A percentile compares a stretch with the other conserved stretches of the same genome.
Evolutionary conservation across 805 yeast genomes (phyloP).

Genomic region (Sugiyamaella chiloensis): DNA sequence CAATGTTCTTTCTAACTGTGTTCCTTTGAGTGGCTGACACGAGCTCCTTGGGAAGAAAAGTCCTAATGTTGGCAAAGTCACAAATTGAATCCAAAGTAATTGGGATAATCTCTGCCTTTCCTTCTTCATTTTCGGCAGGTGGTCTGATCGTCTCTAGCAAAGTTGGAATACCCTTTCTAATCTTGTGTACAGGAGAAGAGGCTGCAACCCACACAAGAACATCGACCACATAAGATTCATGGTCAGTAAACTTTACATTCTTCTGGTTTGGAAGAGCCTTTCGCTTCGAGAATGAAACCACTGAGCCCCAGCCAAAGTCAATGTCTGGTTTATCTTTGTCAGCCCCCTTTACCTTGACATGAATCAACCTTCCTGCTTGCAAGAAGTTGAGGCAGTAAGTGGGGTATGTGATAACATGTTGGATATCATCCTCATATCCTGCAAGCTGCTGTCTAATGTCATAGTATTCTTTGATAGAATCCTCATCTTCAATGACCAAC

Average conservation of each 20-base stretch:
- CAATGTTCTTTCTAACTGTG: conserved; percentile 63
- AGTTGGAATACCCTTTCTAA: conserved; percentile 73
- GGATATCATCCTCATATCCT: conserved; percentile 68
- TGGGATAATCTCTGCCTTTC: conserved; percentile 76
- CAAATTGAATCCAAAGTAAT: conserved; percentile 75
- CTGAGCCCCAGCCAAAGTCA: conserved; percentile 97
- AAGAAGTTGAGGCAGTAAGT: conserved; percentile 77
- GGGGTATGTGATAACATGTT: conserved; percentile 87
- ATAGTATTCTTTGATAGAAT: conserved; percentile 72
- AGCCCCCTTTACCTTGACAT: conserved; percentile 47
- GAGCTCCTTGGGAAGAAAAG: conserved; percentile 74
- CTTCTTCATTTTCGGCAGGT: conserved; percentile 64
- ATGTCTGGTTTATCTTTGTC: conserved; percentile 32
- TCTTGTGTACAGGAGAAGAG: conserved; percentile 72
- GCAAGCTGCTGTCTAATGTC: conserved; percentile 72
- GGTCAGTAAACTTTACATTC: conserved; percentile 59
- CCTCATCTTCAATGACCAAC: conserved; percentile 69
- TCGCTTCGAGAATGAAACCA: conserved; percentile 72
- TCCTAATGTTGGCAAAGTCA: conserved; percentile 73
- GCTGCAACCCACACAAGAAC: conserved; percentile 73
- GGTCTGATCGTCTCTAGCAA: conserved; percentile 90
- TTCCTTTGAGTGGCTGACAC: conserved; percentile 43
- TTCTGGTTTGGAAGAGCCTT: conserved; percentile 28
- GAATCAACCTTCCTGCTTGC: conserved; percentile 83
- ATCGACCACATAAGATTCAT: conserved; percentile 83